Evolutionary conservation across 2,329 filamentous ascomycete genomes (phyloP), one percentile per base, ranked within the genome.

Genomic region (Aspergillaceae sp.): DNA sequence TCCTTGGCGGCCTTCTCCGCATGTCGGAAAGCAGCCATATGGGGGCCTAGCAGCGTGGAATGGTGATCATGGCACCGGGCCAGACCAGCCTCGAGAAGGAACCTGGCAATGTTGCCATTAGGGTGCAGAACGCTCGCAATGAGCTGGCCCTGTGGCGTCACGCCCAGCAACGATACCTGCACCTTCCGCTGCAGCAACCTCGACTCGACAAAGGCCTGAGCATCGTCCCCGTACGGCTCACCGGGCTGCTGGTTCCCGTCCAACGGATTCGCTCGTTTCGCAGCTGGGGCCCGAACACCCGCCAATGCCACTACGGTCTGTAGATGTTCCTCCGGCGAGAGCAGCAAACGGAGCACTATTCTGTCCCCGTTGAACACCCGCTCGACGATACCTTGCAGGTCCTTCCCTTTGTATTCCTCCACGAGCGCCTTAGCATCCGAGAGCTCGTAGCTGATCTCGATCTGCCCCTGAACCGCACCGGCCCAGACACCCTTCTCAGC

Each of bases 31-130:
- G 78, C 67, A 37, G 84, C 83, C 92, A 98, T 98, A 58, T 91
- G 87, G 42, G 80, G 74, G 40, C 92, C 92, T 7, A 98, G 79
- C 71, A 96, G 76, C 35, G 89, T 94, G 1, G 91, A 94, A 72
- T 98, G 92, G 69, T 92, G 90, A 68, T 98, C 92, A 53, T 90
- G 89, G 73, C 91, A 97, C 60, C 88, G 80, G 36, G 91, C 92
- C 46, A 97, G 76, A 57, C 92, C 92, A 44, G 89, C 87, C 58
- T 91, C 82, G 40, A 98, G 80, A 38, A 98, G 69, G 67, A 94
- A 94, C 54, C 87, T 87, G 51, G 90, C 88, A 65, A 98, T 94
- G 68, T 89, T 95, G 52, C 92, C 92, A 50, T 84, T 81, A 29
- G 90, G 90, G 70, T 98, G 92, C 54, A 90, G 77, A 38, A 98